Conservation (phyloP, 768 basidiomycete species). For the Pseudohyphozyma bogoriensis region DNA sequence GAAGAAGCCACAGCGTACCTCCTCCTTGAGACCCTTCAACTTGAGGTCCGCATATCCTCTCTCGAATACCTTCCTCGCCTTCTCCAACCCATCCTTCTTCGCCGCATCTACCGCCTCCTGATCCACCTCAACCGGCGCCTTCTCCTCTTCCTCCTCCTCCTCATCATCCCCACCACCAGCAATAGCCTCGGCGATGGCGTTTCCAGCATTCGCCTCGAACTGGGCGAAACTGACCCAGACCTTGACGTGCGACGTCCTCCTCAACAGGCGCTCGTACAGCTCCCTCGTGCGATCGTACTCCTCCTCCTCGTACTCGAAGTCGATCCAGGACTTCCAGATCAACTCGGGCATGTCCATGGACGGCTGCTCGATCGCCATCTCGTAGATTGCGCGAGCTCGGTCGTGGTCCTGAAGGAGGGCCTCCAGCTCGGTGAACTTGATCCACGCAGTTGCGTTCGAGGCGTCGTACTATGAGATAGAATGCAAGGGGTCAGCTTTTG, state of each 20-base stretch:
- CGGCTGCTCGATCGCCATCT: conserved; percentile 72
- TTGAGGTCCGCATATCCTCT: conserved; percentile 81
- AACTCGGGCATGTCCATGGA: conserved; percentile 90
- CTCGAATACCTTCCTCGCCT: conserved; percentile 71
- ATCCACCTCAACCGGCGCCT: conserved; percentile 31
- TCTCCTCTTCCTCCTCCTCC: conserved; percentile 54
- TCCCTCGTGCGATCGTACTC: conserved; percentile 74
- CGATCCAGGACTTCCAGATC: conserved; percentile 90
- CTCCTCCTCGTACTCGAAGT: conserved; percentile 90
- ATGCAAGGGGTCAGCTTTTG: background rate
- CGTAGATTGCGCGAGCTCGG: conserved; percentile 87
- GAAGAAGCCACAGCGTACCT: conserved; percentile 47
- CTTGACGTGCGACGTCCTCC: conserved; percentile 84
- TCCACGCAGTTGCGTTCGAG: conserved; percentile 86
- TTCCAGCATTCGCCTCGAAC: conserved; percentile 56
- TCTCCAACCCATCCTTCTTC: conserved; percentile 34
- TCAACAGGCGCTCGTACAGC: conserved; percentile 77
- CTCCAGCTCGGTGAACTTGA: conserved; percentile 89
- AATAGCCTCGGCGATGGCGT: conserved; percentile 25
- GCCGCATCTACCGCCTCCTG: conserved; percentile 32
- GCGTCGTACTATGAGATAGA: conserved; percentile 59
- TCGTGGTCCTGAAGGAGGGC: conserved; percentile 72
- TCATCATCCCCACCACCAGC: conserved; percentile 55
- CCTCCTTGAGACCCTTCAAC: conserved; percentile 67
- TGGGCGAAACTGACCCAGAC: conserved; percentile 93